phyloP scores from a whole-genome alignment of 805 yeast genomes.

The Yarrowia sp. region DNA sequence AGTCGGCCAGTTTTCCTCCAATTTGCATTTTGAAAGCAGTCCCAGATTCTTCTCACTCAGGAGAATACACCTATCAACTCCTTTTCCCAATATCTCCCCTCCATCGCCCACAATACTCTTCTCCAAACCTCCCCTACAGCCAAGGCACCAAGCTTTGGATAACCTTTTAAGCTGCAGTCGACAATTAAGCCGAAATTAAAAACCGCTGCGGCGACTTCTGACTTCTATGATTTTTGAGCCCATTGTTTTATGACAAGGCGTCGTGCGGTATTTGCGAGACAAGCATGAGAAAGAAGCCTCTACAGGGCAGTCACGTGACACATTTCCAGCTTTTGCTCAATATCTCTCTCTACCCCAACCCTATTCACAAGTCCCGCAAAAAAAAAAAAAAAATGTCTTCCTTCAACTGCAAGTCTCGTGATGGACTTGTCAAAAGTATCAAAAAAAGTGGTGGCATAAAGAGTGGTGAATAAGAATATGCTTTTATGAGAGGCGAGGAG shows the following conservation, averaged over 20 bases:
- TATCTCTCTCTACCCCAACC: no score
- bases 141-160: constrained; percentile 10
- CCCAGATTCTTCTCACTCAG: neutral
- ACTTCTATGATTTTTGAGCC: no score
- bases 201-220: constrained; percentile 4
- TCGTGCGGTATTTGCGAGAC: constrained; percentile 6
- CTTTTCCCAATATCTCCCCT: neutral
- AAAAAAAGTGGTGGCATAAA: constrained; percentile 6
- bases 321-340: no score
- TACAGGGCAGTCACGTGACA: no score
- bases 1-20: no score
- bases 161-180: constrained; percentile 4
- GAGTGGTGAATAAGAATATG: constrained; percentile 20
- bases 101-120: no score
- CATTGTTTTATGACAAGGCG: neutral
- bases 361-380: no score
- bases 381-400: no score
- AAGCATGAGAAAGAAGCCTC: no score
- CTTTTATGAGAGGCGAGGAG: neutral
- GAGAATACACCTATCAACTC: neutral
- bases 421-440: neutral
- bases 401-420: neutral
- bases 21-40: neutral
- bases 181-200: constrained; percentile 18
- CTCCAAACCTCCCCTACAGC: neutral